Base-by-base conservation (phyloP, 805 yeast genomes). In the Pichia thaimueangensis region DNA sequence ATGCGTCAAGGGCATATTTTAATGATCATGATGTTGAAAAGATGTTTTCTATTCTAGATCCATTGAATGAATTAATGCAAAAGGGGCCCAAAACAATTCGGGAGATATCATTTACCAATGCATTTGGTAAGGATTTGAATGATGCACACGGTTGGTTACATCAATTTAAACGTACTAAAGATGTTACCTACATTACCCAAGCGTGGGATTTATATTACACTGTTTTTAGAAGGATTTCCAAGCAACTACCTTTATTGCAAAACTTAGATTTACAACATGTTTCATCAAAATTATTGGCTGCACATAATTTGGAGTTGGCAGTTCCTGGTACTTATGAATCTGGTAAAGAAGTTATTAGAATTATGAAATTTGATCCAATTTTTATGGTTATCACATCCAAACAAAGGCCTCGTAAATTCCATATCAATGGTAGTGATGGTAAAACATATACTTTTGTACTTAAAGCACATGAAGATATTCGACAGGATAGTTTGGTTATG, bases 401-500 rank as follows among this genome's bases (percentile, higher is more conserved):
- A 58, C 99, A 94, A 64, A 77, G 97, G 55, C 99, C 99, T 6
- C 78, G 99, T 57, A 79, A 85, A 53, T 62, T 87, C 46, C 74
- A 80, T 13, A 76, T 87, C 37, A 70, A 73, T 47, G 98, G 97
- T 10, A 83, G 86, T 54, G 96, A 93, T 62, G 98, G 98, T 46
- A 86, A 84, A 55, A 86, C 82, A 30, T 88, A 94, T 58, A 84
- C 76, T 53, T 94, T 78, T 62, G 65, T 72, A 2, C 69, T 93
- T 56, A 93, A 93, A 64, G 98, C 97, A 1, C 97, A 93, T 58
- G 99, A 93, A 65, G 99, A 93, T 70, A 86, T 93, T 41, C 77
- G 99, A 57, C 99, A 93, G 60, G 99, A 93, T 65, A 86, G 87
- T 56, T 72, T 94, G 61, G 99, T 91, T 22, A 93, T 93, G 98